phyloP scores from a whole-genome alignment of 805 yeast genomes.

The Kazachstania bromeliacearum region DNA sequence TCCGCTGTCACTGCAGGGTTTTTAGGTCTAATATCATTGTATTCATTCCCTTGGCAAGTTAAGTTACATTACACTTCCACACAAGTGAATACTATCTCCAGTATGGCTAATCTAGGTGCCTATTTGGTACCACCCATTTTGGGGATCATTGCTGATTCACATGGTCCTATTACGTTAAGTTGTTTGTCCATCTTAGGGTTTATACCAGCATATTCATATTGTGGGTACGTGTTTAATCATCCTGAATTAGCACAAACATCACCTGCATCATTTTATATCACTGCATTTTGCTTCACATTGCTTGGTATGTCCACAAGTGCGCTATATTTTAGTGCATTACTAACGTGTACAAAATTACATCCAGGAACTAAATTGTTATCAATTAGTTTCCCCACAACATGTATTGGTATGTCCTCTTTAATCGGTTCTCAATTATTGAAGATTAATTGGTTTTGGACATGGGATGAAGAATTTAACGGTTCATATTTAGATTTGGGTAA shows the following conservation, averaged over 20 bases:
- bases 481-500: slow-evolving; percentile 36
- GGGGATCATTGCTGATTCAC: slow-evolving; percentile 77
- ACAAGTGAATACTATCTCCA: slow-evolving; percentile 63
- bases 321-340: slow-evolving; percentile 56
- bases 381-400: slow-evolving; percentile 80
- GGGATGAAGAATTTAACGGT: slow-evolving; percentile 3
- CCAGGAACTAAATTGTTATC: slow-evolving; percentile 71
- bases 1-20: slow-evolving; percentile 77
- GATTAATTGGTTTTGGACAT: slow-evolving; percentile 32
- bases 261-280: slow-evolving; percentile 20
- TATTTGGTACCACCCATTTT: slow-evolving; percentile 74
- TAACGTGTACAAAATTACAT: slow-evolving; percentile 80
- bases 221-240: slow-evolving; percentile 35
- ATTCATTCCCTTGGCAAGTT: slow-evolving; percentile 56
- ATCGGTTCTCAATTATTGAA: slow-evolving; percentile 57
- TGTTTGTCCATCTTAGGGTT: slow-evolving; percentile 50
- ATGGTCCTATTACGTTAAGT: slow-evolving; percentile 70
- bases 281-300: slow-evolving; percentile 44
- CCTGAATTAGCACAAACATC: slow-evolving; percentile 12
- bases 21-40: slow-evolving; percentile 71
- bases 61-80: slow-evolving; percentile 55
- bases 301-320: slow-evolving; percentile 70
- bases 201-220: slow-evolving; percentile 53
- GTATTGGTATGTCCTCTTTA: slow-evolving; percentile 75
- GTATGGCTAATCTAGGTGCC: slow-evolving; percentile 68